These are phyloP conservation scores for Colletotrichum lentis DNA, from an alignment of 2,329 filamentous ascomycete species.

Conservation along the genomic window DNA sequence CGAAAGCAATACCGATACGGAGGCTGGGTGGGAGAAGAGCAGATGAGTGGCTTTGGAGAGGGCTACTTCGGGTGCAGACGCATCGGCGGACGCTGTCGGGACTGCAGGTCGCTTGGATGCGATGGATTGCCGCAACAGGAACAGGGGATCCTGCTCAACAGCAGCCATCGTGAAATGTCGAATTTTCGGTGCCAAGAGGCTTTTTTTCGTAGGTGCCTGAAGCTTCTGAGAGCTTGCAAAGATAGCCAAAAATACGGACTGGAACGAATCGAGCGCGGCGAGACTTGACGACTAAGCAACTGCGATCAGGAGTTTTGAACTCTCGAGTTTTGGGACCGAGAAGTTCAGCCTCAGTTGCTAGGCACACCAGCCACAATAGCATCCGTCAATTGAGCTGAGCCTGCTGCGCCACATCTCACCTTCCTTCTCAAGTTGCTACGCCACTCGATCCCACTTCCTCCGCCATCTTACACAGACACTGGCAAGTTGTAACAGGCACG, in stretches of 20 bases:
- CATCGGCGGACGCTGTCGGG: constrained; percentile 75
- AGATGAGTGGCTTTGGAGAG: constrained; percentile 82
- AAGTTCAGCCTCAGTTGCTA: constrained; percentile 17
- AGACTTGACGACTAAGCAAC: constrained; percentile 1
- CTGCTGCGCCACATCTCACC: constrained; percentile 5
- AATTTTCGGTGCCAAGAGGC: neutral
- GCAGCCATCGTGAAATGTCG: constrained; percentile 60
- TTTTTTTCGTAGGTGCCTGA: neutral
- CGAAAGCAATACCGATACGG: constrained; percentile 72
- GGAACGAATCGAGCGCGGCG: constrained; percentile 13
- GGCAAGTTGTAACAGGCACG: neutral
- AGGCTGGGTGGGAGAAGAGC: constrained; percentile 70
- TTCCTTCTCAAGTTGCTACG: too few relatives aligned
- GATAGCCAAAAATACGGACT: neutral
- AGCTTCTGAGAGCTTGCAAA: neutral
- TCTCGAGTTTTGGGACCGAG: constrained; percentile 31
- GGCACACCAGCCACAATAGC: neutral
- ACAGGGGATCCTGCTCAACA: constrained; percentile 76
- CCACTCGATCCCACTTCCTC: neutral
- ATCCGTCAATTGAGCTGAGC: neutral
- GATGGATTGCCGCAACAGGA: constrained; percentile 85
- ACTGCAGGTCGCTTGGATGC: constrained; percentile 73
- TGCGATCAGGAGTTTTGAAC: constrained; percentile 2
- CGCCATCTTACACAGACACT: too few relatives aligned
- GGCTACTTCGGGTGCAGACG: constrained; percentile 66